Base-by-base conservation (phyloP, 2,329 filamentous ascomycete species). In the Colletotrichum spaethianum region DNA sequence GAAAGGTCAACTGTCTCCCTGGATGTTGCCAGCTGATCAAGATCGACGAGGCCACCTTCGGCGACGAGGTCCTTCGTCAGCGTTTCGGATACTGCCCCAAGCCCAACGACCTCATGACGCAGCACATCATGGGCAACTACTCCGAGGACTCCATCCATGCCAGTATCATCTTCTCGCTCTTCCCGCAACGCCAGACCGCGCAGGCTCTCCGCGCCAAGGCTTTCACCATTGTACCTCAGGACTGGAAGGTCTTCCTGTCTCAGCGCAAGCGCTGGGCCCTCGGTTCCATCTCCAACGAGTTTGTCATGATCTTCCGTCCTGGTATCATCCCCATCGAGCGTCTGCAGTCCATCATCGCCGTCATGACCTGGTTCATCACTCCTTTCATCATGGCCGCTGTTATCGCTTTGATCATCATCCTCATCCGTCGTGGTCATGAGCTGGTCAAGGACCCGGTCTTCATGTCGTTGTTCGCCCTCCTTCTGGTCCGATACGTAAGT, bases 141-240 rank as follows among this genome's bases (percentile, higher is more conserved):
- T 86, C 84, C 3, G 86, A 87, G 70, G 86, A 87, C 63, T 83
- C 83, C 56, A 87, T 87, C 72, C 85, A 87, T 65, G 85, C 85
- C 1, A 85, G 82, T 72, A 82, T 86, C 73, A 85, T 87, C 74
- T 83, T 87, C 64, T 85, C 84, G 69, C 78, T 83, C 14, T 84
- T 82, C 71, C 84, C 85, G 0, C 75, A 82, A 28, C 83, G 82
- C 38, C 81, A 82, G 59, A 87, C 85, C 0, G 82, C 84, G 0
- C 86, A 87, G 75, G 85, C 85, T 0, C 79, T 87, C 2, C 80
- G 80, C 0, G 85, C 86, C 38, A 83, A 84, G 63, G 85, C 85
- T 14, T 86, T 80, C 73, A 87, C 85, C 1, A 83, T 85, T 33
- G 84, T 86, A 0, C 85, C 85, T 0, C 83, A 84, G 65, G 79